These are phyloP conservation scores for Orychophragmus violaceus DNA, from an alignment of 345 rosid species.

Conservation along the genomic window DNA sequence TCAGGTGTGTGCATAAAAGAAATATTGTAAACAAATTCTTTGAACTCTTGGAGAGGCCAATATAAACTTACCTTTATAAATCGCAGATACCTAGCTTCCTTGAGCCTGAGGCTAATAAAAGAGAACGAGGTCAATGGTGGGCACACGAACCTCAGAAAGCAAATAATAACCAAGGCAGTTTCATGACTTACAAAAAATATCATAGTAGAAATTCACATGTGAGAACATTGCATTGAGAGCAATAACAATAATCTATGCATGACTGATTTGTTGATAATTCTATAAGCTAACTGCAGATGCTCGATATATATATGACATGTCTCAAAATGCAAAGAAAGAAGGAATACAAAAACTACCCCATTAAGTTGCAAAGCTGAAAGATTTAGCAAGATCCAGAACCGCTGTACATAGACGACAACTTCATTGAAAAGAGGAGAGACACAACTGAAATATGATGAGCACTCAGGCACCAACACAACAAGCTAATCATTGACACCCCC, in stretches of 20 bases:
- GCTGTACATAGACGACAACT: no score
- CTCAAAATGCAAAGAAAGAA: neutral
- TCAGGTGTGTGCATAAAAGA: neutral
- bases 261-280: no score
- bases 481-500: neutral
- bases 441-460: neutral
- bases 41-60: slow-evolving; percentile 3
- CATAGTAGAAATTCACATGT: neutral
- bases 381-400: no score
- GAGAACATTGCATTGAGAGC: neutral
- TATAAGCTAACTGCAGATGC: no score
- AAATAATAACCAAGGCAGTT: slow-evolving; percentile 4
- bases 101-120: slow-evolving; percentile 18
- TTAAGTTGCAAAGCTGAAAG: neutral
- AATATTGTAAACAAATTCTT: slow-evolving; percentile 17
- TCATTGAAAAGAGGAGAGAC: neutral
- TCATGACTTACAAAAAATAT: neutral
- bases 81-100: slow-evolving; percentile 28
- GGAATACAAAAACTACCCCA: neutral
- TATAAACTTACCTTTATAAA: neutral
- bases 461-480: neutral
- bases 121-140: slow-evolving; percentile 20
- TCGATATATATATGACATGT: neutral
- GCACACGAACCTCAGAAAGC: slow-evolving; percentile 11
- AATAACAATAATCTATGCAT: slow-evolving; percentile 2